These are phyloP conservation scores for Talaromyces wortmannii DNA, from an alignment of 495 filamentous ascomycete species.

Conservation along the genomic window DNA sequence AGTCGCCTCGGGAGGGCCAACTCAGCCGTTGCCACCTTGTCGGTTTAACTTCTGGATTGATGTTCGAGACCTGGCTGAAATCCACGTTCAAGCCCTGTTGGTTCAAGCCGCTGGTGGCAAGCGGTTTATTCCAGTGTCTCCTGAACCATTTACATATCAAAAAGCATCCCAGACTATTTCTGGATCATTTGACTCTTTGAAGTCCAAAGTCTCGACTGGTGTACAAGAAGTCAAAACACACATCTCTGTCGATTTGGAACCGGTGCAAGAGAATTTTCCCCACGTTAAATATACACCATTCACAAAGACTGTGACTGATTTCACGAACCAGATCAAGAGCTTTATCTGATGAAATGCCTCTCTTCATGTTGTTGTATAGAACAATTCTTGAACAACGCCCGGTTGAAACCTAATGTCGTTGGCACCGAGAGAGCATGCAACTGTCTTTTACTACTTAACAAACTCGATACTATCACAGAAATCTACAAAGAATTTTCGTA, in stretches of 20 bases:
- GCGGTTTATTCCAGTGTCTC: background rate
- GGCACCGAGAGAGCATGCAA: background rate
- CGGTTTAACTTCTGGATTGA: conserved; percentile 31
- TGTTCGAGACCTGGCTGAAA: conserved; percentile 33
- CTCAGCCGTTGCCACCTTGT: background rate
- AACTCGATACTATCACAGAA: background rate
- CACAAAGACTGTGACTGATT: background rate
- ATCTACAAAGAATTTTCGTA: background rate
- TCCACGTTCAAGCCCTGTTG: conserved; percentile 12
- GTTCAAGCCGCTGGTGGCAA: background rate
- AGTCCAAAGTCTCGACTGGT: background rate
- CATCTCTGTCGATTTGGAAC: background rate
- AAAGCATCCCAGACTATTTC: background rate
- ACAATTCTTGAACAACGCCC: background rate
- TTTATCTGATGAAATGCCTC: background rate
- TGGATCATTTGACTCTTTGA: background rate
- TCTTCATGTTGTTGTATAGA: background rate
- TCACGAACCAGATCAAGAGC: background rate
- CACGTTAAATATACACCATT: background rate
- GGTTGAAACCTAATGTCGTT: background rate
- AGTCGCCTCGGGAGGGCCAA: conserved; percentile 12
- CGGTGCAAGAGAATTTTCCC: background rate
- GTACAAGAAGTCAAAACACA: background rate
- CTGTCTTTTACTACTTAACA: background rate
- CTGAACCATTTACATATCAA: background rate